Evolutionary conservation across 2,329 filamentous ascomycete genomes (phyloP), one percentile per base, ranked within the genome.

Genomic region (Cryoendolithus antarcticus): DNA sequence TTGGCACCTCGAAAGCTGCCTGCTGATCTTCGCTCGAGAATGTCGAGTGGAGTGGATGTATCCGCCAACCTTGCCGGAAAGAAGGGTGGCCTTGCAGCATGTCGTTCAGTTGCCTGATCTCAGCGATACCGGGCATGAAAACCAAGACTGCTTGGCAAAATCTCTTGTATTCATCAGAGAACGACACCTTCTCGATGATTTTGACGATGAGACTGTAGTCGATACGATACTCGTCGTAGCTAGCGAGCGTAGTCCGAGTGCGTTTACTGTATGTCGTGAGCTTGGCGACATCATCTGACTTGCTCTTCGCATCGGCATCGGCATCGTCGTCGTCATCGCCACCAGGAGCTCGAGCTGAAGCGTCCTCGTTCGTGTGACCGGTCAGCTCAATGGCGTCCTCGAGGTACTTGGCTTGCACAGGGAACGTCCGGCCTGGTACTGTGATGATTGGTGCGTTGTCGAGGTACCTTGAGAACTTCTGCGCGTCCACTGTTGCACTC

Each of bases 21-120:
- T 98, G 89, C 58, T 98, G 91, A 44, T 98, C 91, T 53, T 96
- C 89, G 34, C 83, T 95, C 8, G 89, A 86, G 50, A 98, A 95
- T 0, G 83, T 86, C 0, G 91, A 96, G 58, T 98, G 91, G 29
- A 98, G 70, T 9, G 86, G 82, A 58, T 93, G 88, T 1, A 98
- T 70, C 39, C 85, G 72, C 88, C 89, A 98, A 40, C 77, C 72
- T 30, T 72, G 70, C 28, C 74, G 68, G 59, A 96, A 95, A 3
- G 72, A 71, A 1, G 79, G 77, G 51, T 93, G 80, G 1, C 84
- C 79, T 4, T 81, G 63, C 3, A 98, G 69, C 59, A 91, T 75
- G 53, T 94, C 86, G 57, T 95, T 91, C 33, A 98, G 65, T 12
- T 56, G 51, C 19, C 57, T 50, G 15, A 61, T 61, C 53, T 98